phyloP scores from a whole-genome alignment of 1,139 yeast species.

The Protomyces inundatus region DNA sequence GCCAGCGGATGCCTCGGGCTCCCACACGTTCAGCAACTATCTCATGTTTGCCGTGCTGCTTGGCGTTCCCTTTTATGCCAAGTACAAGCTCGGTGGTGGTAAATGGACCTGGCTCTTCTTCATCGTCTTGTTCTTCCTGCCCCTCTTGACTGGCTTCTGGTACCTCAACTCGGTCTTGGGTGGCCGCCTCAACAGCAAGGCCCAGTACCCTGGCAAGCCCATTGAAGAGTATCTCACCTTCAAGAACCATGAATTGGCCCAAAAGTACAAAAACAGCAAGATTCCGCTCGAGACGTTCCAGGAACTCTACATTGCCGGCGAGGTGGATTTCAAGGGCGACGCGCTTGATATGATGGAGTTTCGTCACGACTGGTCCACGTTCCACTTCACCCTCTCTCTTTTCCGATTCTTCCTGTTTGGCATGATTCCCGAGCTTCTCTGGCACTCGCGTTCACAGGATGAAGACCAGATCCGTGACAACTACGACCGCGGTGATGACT shows the following conservation, averaged over 20 bases:
- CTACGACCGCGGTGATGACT: slow-evolving; percentile 94
- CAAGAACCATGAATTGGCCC: slow-evolving; percentile 68
- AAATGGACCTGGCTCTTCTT: slow-evolving; percentile 56
- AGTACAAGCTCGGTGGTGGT: slow-evolving; percentile 70
- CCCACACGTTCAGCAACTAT: slow-evolving; percentile 65
- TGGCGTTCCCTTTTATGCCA: slow-evolving; percentile 60
- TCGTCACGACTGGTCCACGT: slow-evolving; percentile 88
- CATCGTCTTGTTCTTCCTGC: slow-evolving; percentile 52
- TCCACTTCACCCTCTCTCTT: slow-evolving; percentile 69
- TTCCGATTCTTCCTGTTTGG: slow-evolving; percentile 80
- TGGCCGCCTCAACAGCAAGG: slow-evolving; percentile 78
- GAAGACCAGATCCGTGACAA: slow-evolving; percentile 96
- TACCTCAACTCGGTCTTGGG: slow-evolving; percentile 67
- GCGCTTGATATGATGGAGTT: slow-evolving; percentile 75
- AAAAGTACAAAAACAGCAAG: slow-evolving; percentile 70
- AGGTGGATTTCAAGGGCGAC: slow-evolving; percentile 85
- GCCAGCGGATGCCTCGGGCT: slow-evolving; percentile 90
- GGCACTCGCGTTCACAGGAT: slow-evolving; percentile 90
- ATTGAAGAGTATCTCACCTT: slow-evolving; percentile 74
- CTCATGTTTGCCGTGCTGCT: slow-evolving; percentile 50
- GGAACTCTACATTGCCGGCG: slow-evolving; percentile 75
- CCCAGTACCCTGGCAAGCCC: slow-evolving; percentile 67
- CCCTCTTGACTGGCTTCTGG: slow-evolving; percentile 76
- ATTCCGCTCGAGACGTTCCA: slow-evolving; percentile 93
- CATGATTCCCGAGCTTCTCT: slow-evolving; percentile 85